phyloP scores from a whole-genome alignment of 2,329 filamentous ascomycete genomes.

The Ophiostoma quercus region DNA sequence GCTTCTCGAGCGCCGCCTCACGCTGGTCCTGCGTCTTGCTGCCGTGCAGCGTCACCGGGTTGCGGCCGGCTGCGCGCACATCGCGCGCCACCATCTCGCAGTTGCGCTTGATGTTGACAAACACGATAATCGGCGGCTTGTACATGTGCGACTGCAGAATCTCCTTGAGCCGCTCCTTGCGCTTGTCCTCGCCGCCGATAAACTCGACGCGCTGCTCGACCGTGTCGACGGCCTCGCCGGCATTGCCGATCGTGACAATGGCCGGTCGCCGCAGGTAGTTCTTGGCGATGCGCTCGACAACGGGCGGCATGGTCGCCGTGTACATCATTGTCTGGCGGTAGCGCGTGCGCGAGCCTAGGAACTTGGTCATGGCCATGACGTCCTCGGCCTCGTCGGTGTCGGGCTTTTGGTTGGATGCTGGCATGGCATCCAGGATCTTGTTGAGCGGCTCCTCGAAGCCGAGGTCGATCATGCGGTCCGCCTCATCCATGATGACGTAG shows the following conservation, averaged over 20 bases:
- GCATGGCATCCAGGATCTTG: constrained; percentile 91
- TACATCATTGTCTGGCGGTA: constrained; percentile 99
- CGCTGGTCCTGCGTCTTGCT: constrained; percentile 97
- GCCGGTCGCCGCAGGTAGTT: constrained; percentile 92
- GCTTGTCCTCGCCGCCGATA: constrained; percentile 82
- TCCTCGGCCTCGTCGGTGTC: constrained; percentile 90
- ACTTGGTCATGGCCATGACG: constrained; percentile 73
- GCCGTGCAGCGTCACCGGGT: constrained; percentile 83
- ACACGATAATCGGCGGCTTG: constrained; percentile 89
- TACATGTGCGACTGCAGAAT: constrained; percentile 79
- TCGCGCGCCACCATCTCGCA: constrained; percentile 92
- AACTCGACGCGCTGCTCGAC: constrained; percentile 97
- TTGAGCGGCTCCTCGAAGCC: constrained; percentile 97
- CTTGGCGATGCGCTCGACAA: constrained; percentile 91
- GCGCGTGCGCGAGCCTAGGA: constrained; percentile 66
- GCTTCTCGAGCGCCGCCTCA: constrained; percentile 81
- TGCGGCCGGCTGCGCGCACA: constrained; percentile 91
- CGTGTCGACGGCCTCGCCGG: constrained; percentile 92
- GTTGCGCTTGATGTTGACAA: constrained; percentile 99
- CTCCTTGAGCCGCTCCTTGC: constrained; percentile 91
- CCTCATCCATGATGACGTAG: constrained; percentile 99
- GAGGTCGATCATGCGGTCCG: constrained; percentile 97
- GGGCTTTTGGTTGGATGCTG: constrained; percentile 89
- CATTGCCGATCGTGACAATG: constrained; percentile 89
- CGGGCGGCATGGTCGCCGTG: constrained; percentile 93